phyloP scores from a whole-genome alignment of 805 yeast genomes.

The Cyberlindnera mycetangii region DNA sequence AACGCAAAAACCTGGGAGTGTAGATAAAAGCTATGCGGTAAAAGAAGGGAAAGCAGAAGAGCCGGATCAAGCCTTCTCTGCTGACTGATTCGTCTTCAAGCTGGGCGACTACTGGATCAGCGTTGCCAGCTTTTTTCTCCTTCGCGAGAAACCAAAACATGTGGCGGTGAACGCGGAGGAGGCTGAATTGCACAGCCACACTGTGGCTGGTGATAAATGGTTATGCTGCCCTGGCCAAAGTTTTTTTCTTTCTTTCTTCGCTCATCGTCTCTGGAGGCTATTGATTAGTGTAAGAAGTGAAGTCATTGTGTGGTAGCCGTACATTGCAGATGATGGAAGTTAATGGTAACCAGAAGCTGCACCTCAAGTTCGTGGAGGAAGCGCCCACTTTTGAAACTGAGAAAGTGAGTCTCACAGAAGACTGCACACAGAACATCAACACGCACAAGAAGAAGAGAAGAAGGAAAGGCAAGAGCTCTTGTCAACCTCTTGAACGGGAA shows the following conservation, averaged over 20 bases:
- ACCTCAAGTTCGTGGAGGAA: slow-evolving; percentile 10
- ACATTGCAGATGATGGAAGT: background rate
- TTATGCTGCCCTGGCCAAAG: background rate
- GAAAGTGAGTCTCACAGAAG: background rate
- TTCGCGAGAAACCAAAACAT: slow-evolving; percentile 4
- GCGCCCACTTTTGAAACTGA: background rate
- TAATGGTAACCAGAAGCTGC: slow-evolving; percentile 13
- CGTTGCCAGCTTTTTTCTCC: background rate
- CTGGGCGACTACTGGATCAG: background rate
- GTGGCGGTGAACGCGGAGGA: slow-evolving; percentile 6
- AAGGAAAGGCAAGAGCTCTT: slow-evolving; percentile 8
- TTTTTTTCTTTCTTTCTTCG: background rate
- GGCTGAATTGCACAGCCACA: background rate
- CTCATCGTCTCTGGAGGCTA: slow-evolving; percentile 2
- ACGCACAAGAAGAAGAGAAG: slow-evolving; percentile 20
- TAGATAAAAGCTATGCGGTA: background rate
- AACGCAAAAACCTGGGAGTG: background rate
- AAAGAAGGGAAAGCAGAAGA: background rate
- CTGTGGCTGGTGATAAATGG: slow-evolving; percentile 6
- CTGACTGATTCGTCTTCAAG: too few relatives aligned
- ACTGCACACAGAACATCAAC: background rate
- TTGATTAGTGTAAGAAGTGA: too few relatives aligned
- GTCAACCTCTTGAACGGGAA: background rate
- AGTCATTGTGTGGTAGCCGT: too few relatives aligned
- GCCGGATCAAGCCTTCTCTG: too few relatives aligned